phyloP scores from a whole-genome alignment of 2,329 filamentous ascomycete species.

The Triangularia setosa region DNA sequence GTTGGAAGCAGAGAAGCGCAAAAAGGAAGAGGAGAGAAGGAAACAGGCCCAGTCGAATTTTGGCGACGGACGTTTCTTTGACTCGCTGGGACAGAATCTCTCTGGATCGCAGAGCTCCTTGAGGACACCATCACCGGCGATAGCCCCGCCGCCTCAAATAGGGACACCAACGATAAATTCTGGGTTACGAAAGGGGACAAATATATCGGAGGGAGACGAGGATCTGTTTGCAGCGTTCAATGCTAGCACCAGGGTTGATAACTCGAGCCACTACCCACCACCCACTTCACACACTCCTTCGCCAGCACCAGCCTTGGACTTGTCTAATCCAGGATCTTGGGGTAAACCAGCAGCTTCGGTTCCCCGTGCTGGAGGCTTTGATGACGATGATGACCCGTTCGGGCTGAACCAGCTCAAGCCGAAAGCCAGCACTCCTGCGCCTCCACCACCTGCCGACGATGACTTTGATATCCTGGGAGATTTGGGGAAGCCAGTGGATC shows the following conservation, averaged over 20 bases:
- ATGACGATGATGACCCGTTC: conserved; percentile 72
- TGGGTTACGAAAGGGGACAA: background rate
- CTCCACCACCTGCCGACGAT: conserved; percentile 38
- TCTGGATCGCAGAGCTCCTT: conserved; percentile 38
- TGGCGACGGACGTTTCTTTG: conserved; percentile 72
- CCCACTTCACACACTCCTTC: conserved; percentile 42
- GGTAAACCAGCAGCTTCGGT: conserved; percentile 30
- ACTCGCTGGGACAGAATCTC: conserved; percentile 55
- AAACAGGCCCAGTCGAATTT: conserved; percentile 73
- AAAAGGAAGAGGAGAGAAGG: conserved; percentile 69
- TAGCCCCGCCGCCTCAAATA: conserved; percentile 29
- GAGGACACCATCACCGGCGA: conserved; percentile 41
- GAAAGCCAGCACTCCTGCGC: conserved; percentile 26
- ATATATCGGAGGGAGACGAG: conserved; percentile 48
- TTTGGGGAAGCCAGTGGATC: conserved; percentile 60
- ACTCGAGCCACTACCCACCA: conserved; percentile 61
- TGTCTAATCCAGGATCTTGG: conserved; percentile 55
- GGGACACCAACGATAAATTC: background rate
- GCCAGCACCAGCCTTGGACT: conserved; percentile 45
- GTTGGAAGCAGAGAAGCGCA: conserved; percentile 60
- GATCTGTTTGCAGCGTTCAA: conserved; percentile 67
- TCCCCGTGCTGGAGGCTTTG: conserved; percentile 37
- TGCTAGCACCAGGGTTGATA: conserved; percentile 63
- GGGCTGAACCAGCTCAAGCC: conserved; percentile 64
- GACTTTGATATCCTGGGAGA: conserved; percentile 65